Conservation (phyloP, 805 yeast genomes). For the Hyphopichia homilentoma region DNA sequence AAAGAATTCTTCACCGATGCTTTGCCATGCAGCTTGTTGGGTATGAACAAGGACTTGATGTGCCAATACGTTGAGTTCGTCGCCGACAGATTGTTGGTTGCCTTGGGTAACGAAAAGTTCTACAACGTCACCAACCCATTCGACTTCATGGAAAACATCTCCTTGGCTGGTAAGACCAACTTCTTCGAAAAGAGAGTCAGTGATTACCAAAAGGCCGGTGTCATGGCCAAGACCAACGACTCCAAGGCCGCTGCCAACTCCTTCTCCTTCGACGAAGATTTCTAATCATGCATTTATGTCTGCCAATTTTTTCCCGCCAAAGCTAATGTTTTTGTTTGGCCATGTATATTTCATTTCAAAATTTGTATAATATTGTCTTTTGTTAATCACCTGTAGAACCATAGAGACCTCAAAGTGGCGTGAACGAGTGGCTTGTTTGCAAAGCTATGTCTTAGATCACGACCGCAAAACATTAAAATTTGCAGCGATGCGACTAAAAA, state of each 20-base stretch:
- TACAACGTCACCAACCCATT: slow-evolving; percentile 91
- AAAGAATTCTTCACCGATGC: slow-evolving; percentile 94
- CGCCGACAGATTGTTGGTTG: slow-evolving; percentile 90
- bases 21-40: slow-evolving; percentile 85
- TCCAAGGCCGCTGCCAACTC: background rate
- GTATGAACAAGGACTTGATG: slow-evolving; percentile 93
- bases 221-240: slow-evolving; percentile 69
- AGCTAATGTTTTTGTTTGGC: slow-evolving; percentile 1
- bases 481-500: too few relatives aligned
- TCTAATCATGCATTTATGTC: slow-evolving; percentile 37
- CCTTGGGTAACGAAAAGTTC: slow-evolving; percentile 86
- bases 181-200: slow-evolving; percentile 98
- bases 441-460: too few relatives aligned
- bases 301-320: background rate
- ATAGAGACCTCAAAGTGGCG: too few relatives aligned
- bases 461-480: too few relatives aligned
- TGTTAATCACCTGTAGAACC: too few relatives aligned
- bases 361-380: too few relatives aligned
- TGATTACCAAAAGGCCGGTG: slow-evolving; percentile 99
- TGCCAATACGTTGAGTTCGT: slow-evolving; percentile 97
- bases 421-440: too few relatives aligned
- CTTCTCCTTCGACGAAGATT: slow-evolving; percentile 91
- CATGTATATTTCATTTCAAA: too few relatives aligned
- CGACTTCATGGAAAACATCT: slow-evolving; percentile 98
- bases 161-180: slow-evolving; percentile 97